phyloP scores from a whole-genome alignment of 1,284 basidiomycete species.

The Thelephora terrestris region DNA sequence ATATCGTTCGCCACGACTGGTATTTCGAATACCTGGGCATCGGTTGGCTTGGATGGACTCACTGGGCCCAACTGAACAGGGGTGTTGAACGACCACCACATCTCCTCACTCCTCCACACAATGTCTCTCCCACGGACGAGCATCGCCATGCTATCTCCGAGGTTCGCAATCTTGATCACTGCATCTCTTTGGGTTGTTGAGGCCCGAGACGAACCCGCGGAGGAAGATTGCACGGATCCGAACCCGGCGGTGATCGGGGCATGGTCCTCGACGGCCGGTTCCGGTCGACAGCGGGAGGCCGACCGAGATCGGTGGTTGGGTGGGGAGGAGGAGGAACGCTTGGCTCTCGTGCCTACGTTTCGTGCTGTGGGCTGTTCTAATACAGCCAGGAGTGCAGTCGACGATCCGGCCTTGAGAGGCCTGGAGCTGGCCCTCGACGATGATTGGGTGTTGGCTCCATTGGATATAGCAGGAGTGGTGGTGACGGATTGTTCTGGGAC shows the following conservation, averaged over 20 bases:
- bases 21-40: conserved; percentile 68
- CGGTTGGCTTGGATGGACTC: conserved; percentile 55
- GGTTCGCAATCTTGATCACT: conserved; percentile 80
- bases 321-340: conserved; percentile 10
- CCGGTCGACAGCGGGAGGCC: conserved; percentile 16
- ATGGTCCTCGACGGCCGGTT: background rate
- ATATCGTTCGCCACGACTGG: conserved; percentile 82
- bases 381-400: conserved; percentile 58
- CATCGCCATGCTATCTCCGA: conserved; percentile 89
- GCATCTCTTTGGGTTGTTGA: conserved; percentile 37
- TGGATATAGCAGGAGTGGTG: conserved; percentile 4
- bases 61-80: conserved; percentile 83
- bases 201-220: background rate
- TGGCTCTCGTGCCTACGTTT: conserved; percentile 11
- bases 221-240: conserved; percentile 29
- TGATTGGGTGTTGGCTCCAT: conserved; percentile 7
- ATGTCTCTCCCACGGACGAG: conserved; percentile 72
- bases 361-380: conserved; percentile 36
- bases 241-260: conserved; percentile 35
- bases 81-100: conserved; percentile 96
- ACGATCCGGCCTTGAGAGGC: conserved; percentile 52
- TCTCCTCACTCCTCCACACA: conserved; percentile 84
- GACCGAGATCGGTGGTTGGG: conserved; percentile 25
- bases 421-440: conserved; percentile 4
- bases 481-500: conserved; percentile 4